Base-by-base conservation (phyloP, 2,329 filamentous ascomycete species). In the Epichloe bromicola region DNA sequence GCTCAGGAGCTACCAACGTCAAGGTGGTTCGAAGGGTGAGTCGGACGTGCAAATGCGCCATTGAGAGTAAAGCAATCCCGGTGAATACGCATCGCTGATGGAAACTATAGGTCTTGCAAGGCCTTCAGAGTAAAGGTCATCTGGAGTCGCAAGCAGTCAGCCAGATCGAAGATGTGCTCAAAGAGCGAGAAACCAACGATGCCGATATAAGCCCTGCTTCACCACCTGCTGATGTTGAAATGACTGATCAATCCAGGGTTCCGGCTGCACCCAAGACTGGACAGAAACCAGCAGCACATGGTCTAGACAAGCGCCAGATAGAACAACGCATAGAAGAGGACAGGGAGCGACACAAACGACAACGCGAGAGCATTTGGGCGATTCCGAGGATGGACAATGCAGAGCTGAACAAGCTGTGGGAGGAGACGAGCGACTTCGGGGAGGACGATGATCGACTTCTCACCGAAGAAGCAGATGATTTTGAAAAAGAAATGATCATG, bases 301-400 rank as follows among this genome's bases (percentile, higher is more conserved):
- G 70, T 15, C 66, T 93, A 48, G 88, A 96, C 61, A 93, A 91
- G 68, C 79, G 85, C 51, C 87, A 95, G 69, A 86, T 96, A 49
- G 90, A 97, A 69, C 90, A 97, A 71, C 77, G 93, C 40, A 95
- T 98, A 56, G 94, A 98, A 60, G 94, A 98, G 68, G 93, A 98
- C 67, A 76, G 93, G 3, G 93, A 98, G 67, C 75, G 93, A 42
- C 94, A 98, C 67, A 98, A 98, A 74, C 74, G 91, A 42, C 73
- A 91, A 61, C 74, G 93, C 20, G 93, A 98, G 70, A 89, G 83
- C 60, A 94, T 95, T 55, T 98, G 94, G 93, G 88, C 89, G 0
- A 82, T 95, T 2, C 80, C 80, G 33, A 75, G 78, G 8, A 60
- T 58, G 8, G 74, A 78, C 26, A 78, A 83, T 37, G 70, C 71